Percentiles rank a stretch among this genome's conserved stretches.
phyloP scores from a whole-genome alignment of 192 early-diverging fungal species.

The Chytriomyces confervae region DNA sequence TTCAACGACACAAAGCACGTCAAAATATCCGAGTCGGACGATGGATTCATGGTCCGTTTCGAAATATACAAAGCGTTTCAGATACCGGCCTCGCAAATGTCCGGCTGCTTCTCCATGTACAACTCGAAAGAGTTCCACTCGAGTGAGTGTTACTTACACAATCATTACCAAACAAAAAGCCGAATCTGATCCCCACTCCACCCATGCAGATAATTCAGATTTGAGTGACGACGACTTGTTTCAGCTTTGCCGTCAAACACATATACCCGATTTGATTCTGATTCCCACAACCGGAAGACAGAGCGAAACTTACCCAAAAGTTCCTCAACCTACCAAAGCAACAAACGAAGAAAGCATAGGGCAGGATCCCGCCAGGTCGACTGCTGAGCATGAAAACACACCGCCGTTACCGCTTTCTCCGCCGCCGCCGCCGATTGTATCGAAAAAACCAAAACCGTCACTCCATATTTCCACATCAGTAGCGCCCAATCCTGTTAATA shows the following conservation, averaged over 20 bases:
- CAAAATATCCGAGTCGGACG: background rate
- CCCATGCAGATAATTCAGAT: background rate
- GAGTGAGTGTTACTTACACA: background rate
- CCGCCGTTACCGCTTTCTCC: too few relatives aligned
- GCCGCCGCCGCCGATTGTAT: background rate
- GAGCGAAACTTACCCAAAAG: too few relatives aligned
- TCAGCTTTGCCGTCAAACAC: slow-evolving; percentile 3
- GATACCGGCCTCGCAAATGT: background rate
- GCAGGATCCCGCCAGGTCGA: too few relatives aligned
- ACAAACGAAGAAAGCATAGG: too few relatives aligned
- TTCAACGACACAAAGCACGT: background rate
- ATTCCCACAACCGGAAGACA: background rate
- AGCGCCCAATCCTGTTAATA: background rate
- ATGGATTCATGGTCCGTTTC: slow-evolving; percentile 13
- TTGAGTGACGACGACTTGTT: slow-evolving; percentile 15
- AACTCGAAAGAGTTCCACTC: slow-evolving; percentile 8
- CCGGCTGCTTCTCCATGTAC: background rate
- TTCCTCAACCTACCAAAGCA: too few relatives aligned
- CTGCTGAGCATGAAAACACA: too few relatives aligned
- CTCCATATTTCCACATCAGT: background rate
- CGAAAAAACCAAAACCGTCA: background rate
- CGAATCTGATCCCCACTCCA: background rate
- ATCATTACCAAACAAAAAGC: too few relatives aligned
- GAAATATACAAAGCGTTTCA: slow-evolving; percentile 7
- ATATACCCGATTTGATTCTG: slow-evolving; percentile 6